These are phyloP conservation scores for Chlamydomonas incerta DNA, from an alignment of 139 green algal genomes.

Conservation along the genomic window DNA sequence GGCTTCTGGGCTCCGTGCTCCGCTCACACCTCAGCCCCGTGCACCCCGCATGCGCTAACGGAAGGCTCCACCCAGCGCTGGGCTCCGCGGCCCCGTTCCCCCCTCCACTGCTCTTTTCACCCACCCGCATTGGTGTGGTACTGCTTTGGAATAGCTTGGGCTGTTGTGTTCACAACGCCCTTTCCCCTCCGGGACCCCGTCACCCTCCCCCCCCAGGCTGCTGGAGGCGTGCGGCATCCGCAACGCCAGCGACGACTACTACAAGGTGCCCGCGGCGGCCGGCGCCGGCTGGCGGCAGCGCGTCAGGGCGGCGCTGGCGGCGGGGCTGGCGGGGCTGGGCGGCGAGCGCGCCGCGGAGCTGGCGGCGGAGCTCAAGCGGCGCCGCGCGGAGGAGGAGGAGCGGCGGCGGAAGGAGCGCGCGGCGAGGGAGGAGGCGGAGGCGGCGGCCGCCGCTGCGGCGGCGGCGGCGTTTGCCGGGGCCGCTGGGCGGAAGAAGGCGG, in stretches of 20 bases:
- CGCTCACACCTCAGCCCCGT: no score
- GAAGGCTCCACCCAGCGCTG: no score
- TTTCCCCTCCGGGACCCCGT: no score
- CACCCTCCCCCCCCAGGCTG: constrained; percentile 53
- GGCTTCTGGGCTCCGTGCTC: no score
- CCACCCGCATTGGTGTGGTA: no score
- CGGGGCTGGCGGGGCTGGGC: constrained; percentile 44
- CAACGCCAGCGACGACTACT: constrained; percentile 62
- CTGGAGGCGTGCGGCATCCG: constrained; percentile 62
- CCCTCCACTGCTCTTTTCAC: no score
- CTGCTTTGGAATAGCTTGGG: no score
- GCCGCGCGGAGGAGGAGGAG: not conserved
- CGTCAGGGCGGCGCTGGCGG: constrained; percentile 37
- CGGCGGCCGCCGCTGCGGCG: not conserved
- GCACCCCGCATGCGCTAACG: no score
- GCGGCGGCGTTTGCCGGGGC: not conserved
- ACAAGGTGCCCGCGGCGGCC: constrained; percentile 62
- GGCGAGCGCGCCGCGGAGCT: constrained; percentile 11
- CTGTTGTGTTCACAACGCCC: no score
- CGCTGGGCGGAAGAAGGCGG: not conserved
- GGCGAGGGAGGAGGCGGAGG: constrained; percentile 15
- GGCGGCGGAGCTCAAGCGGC: constrained; percentile 2
- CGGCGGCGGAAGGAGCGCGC: not conserved
- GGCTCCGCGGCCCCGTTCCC: no score
- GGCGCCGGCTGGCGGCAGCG: constrained; percentile 43